Percentiles rank a stretch among this genome's conserved stretches.
These are phyloP conservation scores for Dalbergia cultrata DNA, from an alignment of 306 rosid species.

Conservation along the genomic window DNA sequence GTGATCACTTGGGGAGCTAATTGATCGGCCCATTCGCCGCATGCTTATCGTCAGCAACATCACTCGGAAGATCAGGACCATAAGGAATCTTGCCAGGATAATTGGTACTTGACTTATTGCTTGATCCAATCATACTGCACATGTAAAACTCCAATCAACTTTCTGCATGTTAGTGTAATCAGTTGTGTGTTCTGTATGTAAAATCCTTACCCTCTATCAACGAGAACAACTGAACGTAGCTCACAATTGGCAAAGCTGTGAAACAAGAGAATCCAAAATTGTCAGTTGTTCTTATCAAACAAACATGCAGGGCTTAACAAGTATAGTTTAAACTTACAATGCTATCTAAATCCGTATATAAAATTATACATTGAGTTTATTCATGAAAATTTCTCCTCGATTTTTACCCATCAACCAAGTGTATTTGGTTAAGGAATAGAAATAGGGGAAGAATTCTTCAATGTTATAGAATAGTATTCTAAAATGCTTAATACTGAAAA, in stretches of 20 bases:
- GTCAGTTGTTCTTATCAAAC: slow-evolving; percentile 27
- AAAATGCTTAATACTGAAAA: slow-evolving; percentile 6
- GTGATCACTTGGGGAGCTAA: slow-evolving; percentile 5
- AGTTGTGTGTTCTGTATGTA: not conserved
- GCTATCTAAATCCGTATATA: no score
- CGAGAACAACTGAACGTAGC: slow-evolving; percentile 77
- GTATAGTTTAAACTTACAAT: no score
- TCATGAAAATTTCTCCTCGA: no score
- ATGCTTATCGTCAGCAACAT: slow-evolving; percentile 61
- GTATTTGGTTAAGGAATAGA: not conserved
- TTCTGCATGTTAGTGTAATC: not conserved
- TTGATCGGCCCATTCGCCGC: slow-evolving; percentile 37
- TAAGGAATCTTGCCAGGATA: slow-evolving; percentile 74
- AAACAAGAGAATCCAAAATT: slow-evolving; percentile 21
- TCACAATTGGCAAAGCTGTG: slow-evolving; percentile 88
- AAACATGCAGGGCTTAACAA: not conserved
- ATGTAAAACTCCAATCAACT: slow-evolving; percentile 4
- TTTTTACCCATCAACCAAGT: not conserved
- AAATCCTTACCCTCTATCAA: slow-evolving; percentile 71
- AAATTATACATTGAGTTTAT: no score
- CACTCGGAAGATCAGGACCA: slow-evolving; percentile 82
- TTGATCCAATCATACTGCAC: slow-evolving; percentile 71
- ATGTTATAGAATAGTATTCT: slow-evolving; percentile 13
- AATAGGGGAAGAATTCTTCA: not conserved
- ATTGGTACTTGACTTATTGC: slow-evolving; percentile 60